Evolutionary conservation across 345 rosid species (phyloP), one percentile per base, ranked within the genome.

Genomic region (thale cress (Arabidopsis thaliana)): DNA sequence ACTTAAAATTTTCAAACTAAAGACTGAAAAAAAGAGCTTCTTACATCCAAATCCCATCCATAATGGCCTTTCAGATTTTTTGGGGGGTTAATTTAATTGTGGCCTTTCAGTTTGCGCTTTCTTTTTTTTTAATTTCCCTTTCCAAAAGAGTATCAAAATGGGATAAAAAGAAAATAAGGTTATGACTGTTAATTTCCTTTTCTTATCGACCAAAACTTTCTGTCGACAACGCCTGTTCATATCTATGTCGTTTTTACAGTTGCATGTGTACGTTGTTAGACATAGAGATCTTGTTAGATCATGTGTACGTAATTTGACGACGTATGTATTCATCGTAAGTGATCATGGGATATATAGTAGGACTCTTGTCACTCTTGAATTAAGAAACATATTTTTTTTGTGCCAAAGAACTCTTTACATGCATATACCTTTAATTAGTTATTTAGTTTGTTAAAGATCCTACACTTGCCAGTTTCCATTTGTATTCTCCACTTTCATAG

Each of bases 201-300:
- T 62, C 62, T 41, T 38, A 16, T 70, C 51, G 49, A 51, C 44
- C 32, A 51, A 62, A 72, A 52, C 53, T 62, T 63, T 59, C 1
- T 4, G n/a, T 33, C 25, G 57, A 45, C 57, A 45, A 58, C 6
- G 45, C 24, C 57, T 59, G 36, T 4, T 59, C 48, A 44, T 57
- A 46, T 42, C 40, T 36, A 13, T 50, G 24, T 33, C 50, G 44
- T 49, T 49, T 63, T 50, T 33, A 48, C 45, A 33, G 57, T 48
- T 33, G 57, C 44, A 65, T 49, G 30, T 33, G 57, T 32, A n/a
- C 55, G 14, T 64, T 28, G 13, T 22, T 66, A 51, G 37, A 24
- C 46, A 37, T 4, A 24, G 9, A 52, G 36, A 67, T 67, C 24
- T n/a, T 14, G 37, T 50, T 14, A 40, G 11, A 46, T 37, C 24